Percentiles rank a stretch among this genome's conserved stretches.
Evolutionary conservation across 306 rosid species (phyloP).

Genomic region (Fragaria nilgerrensis): DNA sequence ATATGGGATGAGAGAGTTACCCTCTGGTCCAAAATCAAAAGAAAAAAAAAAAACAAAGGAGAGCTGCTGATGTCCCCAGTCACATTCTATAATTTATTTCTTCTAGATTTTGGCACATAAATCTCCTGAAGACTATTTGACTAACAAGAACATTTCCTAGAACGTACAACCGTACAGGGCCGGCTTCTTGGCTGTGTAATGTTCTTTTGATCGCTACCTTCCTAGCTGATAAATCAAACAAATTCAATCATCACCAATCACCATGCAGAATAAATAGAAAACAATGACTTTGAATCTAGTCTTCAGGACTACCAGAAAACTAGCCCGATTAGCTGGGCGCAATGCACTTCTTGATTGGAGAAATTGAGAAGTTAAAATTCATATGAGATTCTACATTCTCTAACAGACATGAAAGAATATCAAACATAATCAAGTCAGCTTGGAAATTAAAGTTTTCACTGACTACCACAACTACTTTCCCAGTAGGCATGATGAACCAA

Average conservation of each 20-base stretch:
- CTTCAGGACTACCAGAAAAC: neutral
- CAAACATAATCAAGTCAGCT: neutral
- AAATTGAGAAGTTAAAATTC: neutral
- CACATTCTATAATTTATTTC: neutral
- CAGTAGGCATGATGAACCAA: neutral
- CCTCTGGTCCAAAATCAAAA: too few species aligned
- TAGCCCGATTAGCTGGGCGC: neutral
- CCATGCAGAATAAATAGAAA: neutral
- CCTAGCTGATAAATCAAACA: neutral
- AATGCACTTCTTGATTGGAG: neutral
- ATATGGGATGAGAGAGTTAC: too few species aligned
- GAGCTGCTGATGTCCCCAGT: neutral
- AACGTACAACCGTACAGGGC: neutral
- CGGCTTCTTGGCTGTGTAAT: neutral
- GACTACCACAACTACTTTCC: neutral
- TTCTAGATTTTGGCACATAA: neutral
- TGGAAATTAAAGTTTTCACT: neutral
- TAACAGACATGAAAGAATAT: neutral
- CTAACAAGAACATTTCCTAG: neutral
- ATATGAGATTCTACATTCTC: neutral
- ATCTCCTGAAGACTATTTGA: neutral
- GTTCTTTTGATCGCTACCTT: neutral
- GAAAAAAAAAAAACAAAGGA: too few species aligned
- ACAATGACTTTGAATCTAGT: neutral
- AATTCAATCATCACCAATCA: neutral